Evolutionary conservation across 768 basidiomycete species (phyloP).

Genomic region (Xerocomus spinulosus): DNA sequence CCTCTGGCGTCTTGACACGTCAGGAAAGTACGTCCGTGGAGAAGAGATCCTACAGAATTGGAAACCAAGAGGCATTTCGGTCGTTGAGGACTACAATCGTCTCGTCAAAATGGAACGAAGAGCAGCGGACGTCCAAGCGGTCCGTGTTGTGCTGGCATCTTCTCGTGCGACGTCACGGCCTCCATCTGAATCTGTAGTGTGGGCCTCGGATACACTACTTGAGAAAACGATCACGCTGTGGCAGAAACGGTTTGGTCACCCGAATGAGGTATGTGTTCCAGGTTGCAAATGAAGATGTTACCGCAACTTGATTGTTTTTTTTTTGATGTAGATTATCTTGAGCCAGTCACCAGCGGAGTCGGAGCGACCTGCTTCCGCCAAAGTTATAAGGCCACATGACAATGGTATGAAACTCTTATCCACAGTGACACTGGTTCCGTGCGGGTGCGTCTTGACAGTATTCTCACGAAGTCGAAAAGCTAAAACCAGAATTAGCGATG

Average conservation of each 20-base stretch:
- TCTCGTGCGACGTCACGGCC: slow-evolving; percentile 43
- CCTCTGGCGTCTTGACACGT: slow-evolving; percentile 92
- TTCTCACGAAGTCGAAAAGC: neutral
- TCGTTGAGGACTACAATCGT: slow-evolving; percentile 81
- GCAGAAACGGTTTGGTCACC: slow-evolving; percentile 78
- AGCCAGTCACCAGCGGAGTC: slow-evolving; percentile 64
- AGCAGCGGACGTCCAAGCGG: slow-evolving; percentile 87
- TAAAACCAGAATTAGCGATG: slow-evolving; percentile 49
- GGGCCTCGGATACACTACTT: slow-evolving; percentile 65
- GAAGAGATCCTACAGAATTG: slow-evolving; percentile 81
- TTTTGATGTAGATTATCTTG: slow-evolving; percentile 64
- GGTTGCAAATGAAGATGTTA: neutral
- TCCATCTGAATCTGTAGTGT: slow-evolving; percentile 47
- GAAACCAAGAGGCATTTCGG: slow-evolving; percentile 84
- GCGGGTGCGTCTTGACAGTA: slow-evolving; percentile 47
- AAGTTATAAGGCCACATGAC: slow-evolving; percentile 34
- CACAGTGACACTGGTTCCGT: slow-evolving; percentile 66
- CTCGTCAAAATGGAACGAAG: slow-evolving; percentile 67
- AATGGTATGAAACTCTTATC: slow-evolving; percentile 66
- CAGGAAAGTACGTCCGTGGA: slow-evolving; percentile 90
- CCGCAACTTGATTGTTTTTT: slow-evolving; percentile 16
- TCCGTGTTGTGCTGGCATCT: slow-evolving; percentile 68
- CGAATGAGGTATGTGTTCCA: slow-evolving; percentile 55
- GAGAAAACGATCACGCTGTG: slow-evolving; percentile 70
- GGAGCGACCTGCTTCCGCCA: slow-evolving; percentile 31